phyloP scores from a whole-genome alignment of 2,329 filamentous ascomycete species.

The Coccinonectria pachysandricola region DNA sequence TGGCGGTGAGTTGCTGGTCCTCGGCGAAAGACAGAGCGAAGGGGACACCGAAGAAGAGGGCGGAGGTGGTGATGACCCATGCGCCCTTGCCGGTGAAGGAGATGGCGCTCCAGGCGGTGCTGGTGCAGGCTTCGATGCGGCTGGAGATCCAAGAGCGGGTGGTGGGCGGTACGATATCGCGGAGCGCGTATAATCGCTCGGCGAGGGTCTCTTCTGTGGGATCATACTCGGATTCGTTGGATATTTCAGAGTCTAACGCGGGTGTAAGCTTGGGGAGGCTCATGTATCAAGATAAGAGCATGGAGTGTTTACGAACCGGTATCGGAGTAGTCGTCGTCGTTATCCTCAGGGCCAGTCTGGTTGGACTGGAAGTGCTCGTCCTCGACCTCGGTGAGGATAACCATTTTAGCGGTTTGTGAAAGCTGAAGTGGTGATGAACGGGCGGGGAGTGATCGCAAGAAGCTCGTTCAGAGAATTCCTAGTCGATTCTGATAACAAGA shows the following conservation, averaged over 20 bases:
- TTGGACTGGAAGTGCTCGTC: conserved; percentile 83
- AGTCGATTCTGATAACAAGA: too few relatives aligned
- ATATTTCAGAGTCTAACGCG: conserved; percentile 70
- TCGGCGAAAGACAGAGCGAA: conserved; percentile 89
- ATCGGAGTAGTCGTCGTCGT: conserved; percentile 89
- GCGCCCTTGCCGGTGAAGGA: conserved; percentile 73
- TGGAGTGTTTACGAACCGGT: conserved; percentile 53
- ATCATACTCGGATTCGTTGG: conserved; percentile 65
- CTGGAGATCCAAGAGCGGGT: conserved; percentile 58
- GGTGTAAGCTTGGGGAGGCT: conserved; percentile 3
- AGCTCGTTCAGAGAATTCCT: too few relatives aligned
- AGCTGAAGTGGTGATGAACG: conserved; percentile 2
- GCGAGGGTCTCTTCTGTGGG: conserved; percentile 46
- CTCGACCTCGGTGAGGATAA: conserved; percentile 92
- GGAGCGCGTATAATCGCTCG: conserved; percentile 62
- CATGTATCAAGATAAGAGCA: conserved; percentile 2
- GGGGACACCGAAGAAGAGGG: conserved; percentile 81
- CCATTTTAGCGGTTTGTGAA: conserved; percentile 55
- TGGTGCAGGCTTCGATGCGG: conserved; percentile 45
- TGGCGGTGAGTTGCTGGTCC: conserved; percentile 93
- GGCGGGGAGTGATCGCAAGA: too few relatives aligned
- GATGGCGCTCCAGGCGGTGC: conserved; percentile 42
- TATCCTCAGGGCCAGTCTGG: conserved; percentile 62
- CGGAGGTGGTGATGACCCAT: conserved; percentile 85
- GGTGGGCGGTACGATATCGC: conserved; percentile 66